These are phyloP conservation scores for Phialocephala sp. DNA, from an alignment of 2,329 filamentous ascomycete genomes.

Conservation along the genomic window DNA sequence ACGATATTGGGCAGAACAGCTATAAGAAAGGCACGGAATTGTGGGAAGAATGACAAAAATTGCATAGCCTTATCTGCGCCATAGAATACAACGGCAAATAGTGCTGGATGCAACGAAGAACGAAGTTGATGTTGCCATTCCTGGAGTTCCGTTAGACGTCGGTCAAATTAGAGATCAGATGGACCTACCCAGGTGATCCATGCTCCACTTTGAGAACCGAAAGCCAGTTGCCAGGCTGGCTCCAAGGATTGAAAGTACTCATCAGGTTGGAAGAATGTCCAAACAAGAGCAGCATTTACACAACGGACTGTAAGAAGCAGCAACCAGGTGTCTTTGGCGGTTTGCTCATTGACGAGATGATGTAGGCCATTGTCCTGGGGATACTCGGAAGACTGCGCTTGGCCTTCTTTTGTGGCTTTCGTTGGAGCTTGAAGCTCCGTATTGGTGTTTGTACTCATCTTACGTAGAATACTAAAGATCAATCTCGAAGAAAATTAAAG, in stretches of 20 bases:
- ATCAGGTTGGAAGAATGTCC: slow-evolving; percentile 97
- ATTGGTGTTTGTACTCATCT: slow-evolving; percentile 20
- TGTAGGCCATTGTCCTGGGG: slow-evolving; percentile 34
- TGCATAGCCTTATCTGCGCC: slow-evolving; percentile 61
- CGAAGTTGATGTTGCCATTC: slow-evolving; percentile 91
- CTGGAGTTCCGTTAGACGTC: slow-evolving; percentile 52
- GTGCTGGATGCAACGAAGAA: slow-evolving; percentile 86
- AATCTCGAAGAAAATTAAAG: not conserved
- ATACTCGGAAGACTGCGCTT: slow-evolving; percentile 12
- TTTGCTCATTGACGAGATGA: slow-evolving; percentile 38
- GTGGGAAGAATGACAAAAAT: slow-evolving; percentile 58
- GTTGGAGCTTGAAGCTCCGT: not conserved
- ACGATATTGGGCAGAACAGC: slow-evolving; percentile 74
- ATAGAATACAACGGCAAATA: slow-evolving; percentile 81
- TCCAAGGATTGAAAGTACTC: slow-evolving; percentile 97
- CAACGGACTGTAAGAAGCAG: slow-evolving; percentile 71
- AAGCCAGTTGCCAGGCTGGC: slow-evolving; percentile 89
- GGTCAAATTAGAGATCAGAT: not conserved
- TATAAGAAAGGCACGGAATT: slow-evolving; percentile 68
- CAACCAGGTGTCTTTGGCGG: slow-evolving; percentile 38
- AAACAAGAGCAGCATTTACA: slow-evolving; percentile 76
- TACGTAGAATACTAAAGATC: not conserved
- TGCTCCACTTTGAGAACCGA: slow-evolving; percentile 76
- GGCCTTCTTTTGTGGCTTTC: not conserved
- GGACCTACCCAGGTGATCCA: slow-evolving; percentile 92